Percentiles rank a stretch among this genome's conserved stretches.
phyloP scores from a whole-genome alignment of 495 filamentous ascomycete genomes.

The Entonaema liquescens region DNA sequence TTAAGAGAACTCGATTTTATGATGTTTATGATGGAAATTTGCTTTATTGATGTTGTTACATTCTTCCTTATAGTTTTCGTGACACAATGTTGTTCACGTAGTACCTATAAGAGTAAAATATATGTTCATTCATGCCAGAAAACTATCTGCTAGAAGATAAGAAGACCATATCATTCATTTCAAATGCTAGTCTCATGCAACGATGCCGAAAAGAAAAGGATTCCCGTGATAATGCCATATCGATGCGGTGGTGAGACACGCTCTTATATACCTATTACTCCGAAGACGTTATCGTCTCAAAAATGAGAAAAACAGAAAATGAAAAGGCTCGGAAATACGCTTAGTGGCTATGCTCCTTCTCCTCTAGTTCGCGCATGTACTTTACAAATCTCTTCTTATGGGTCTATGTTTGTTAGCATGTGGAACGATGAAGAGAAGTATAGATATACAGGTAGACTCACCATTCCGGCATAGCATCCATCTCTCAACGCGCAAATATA shows the following conservation, averaged over 20 bases:
- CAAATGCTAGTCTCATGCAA: constrained; percentile 18
- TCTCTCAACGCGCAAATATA: constrained; percentile 90
- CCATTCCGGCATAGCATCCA: constrained; percentile 87
- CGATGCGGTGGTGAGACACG: not conserved
- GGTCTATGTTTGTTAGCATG: constrained; percentile 55
- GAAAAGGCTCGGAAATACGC: not conserved
- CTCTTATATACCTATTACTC: constrained; percentile 12
- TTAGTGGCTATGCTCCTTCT: constrained; percentile 54
- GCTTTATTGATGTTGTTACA: not conserved
- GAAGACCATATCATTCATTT: not conserved
- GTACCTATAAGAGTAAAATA: not conserved
- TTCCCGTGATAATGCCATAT: constrained; percentile 11
- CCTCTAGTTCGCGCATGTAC: constrained; percentile 84
- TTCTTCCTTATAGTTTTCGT: not conserved
- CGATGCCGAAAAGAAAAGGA: not conserved
- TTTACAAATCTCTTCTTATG: constrained; percentile 98
- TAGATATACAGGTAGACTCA: constrained; percentile 51
- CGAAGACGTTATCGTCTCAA: not conserved
- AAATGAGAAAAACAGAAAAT: not conserved
- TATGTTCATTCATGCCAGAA: not conserved
- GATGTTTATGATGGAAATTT: not conserved
- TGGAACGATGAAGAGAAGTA: not conserved
- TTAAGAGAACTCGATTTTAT: not conserved
- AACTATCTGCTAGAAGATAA: not conserved
- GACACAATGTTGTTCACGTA: not conserved